A percentile compares a stretch with the other conserved stretches of the same genome.
Conservation (phyloP, 192 early-diverging fungal species). For the Mortierella claussenii region DNA sequence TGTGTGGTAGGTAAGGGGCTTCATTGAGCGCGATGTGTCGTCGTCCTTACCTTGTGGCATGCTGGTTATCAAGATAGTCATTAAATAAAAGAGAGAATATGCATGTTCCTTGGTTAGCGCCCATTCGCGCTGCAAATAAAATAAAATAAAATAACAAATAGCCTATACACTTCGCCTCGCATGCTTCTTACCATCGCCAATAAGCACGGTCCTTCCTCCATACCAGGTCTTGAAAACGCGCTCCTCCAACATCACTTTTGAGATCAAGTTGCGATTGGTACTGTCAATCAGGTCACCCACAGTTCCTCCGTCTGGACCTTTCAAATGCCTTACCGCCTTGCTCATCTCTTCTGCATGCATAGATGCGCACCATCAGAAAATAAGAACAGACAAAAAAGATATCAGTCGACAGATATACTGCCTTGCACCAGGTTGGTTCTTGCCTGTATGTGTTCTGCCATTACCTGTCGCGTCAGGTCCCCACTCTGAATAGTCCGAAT, state of each 20-base stretch:
- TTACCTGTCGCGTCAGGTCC: conserved; percentile 24
- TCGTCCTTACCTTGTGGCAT: conserved; percentile 28
- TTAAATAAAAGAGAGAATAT: too few species aligned
- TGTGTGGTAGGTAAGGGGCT: too few species aligned
- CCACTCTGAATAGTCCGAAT: conserved; percentile 18
- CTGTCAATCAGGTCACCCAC: conserved; percentile 20
- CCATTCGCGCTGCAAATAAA: too few species aligned
- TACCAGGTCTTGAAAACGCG: conserved; percentile 19
- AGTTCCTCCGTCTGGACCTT: conserved; percentile 1
- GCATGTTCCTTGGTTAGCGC: too few species aligned
- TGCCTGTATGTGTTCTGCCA: too few species aligned
- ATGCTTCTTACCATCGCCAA: conserved; percentile 14
- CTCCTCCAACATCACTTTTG: conserved; percentile 27
- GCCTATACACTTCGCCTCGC: neutral
- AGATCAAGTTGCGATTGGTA: conserved; percentile 10
- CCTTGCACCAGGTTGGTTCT: too few species aligned
- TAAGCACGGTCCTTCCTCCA: conserved; percentile 18
- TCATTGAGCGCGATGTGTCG: too few species aligned
- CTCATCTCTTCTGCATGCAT: conserved; percentile 23
- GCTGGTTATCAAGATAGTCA: neutral
- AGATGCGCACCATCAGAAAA: neutral
- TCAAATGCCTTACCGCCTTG: conserved; percentile 22
- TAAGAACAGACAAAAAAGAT: neutral
- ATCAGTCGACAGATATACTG: too few species aligned
- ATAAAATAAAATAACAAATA: conserved; percentile 6